A percentile compares a stretch with the other conserved stretches of the same genome.
Evolutionary conservation across 495 filamentous ascomycete genomes (phyloP).

Genomic region (Talaromyces thailandensis): DNA sequence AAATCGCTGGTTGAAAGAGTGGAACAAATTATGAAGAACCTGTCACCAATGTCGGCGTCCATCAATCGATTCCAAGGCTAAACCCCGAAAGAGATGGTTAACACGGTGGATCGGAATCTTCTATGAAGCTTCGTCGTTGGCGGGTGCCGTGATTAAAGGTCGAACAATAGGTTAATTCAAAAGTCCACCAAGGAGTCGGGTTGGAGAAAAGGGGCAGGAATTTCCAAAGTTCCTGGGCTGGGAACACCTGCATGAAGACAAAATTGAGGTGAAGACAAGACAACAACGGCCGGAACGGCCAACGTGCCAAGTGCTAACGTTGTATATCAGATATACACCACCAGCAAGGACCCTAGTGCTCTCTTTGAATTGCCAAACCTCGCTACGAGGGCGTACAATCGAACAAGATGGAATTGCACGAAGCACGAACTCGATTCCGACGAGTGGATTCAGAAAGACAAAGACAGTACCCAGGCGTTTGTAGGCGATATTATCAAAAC

Average conservation of each 20-base stretch:
- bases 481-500: conserved; percentile 22
- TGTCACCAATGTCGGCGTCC: conserved; percentile 51
- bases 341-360: conserved; percentile 6
- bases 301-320: conserved; percentile 26
- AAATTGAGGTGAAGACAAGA: conserved; percentile 15
- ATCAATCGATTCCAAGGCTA: conserved; percentile 47
- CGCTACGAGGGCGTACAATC: conserved; percentile 28
- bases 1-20: conserved; percentile 53
- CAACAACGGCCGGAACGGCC: conserved; percentile 18
- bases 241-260: conserved; percentile 36
- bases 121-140: conserved; percentile 39
- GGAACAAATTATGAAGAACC: conserved; percentile 16
- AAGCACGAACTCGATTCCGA: conserved; percentile 32
- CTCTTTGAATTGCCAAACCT: conserved; percentile 24
- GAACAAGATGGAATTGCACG: conserved; percentile 19
- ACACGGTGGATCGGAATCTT: conserved; percentile 61
- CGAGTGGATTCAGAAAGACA: conserved; percentile 37
- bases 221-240: conserved; percentile 28
- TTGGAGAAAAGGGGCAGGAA: conserved; percentile 34
- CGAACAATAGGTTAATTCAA: conserved; percentile 26
- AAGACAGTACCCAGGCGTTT: conserved; percentile 20
- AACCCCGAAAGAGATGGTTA: conserved; percentile 56
- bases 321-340: not conserved
- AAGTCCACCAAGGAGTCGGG: conserved; percentile 17
- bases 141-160: conserved; percentile 45